phyloP scores from a whole-genome alignment of 768 basidiomycete species.

The Fistulinella prunicolor region DNA sequence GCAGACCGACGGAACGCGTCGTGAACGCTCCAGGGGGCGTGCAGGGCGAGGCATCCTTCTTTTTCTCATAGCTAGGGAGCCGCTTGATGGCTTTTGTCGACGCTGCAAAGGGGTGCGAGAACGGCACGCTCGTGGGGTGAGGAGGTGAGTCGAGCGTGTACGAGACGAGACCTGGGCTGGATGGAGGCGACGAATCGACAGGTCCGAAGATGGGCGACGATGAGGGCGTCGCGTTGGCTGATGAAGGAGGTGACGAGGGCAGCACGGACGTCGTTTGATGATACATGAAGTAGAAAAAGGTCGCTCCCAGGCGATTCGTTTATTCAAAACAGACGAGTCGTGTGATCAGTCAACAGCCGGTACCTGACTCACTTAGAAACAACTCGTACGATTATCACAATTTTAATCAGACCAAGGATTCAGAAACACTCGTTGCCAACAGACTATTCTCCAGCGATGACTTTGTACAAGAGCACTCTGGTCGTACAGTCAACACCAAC shows the following conservation, averaged over 20 bases:
- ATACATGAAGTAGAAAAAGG: conserved; percentile 11
- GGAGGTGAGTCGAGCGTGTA: conserved; percentile 33
- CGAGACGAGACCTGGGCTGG: conserved; percentile 30
- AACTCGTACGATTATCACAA: no score
- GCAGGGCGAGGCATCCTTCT: conserved; percentile 16
- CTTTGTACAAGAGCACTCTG: no score
- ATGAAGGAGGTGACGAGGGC: conserved; percentile 12
- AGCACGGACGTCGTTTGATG: background rate
- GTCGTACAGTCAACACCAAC: no score
- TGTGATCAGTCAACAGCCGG: no score
- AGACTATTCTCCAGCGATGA: no score
- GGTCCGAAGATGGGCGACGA: conserved; percentile 40
- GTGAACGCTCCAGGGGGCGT: conserved; percentile 23
- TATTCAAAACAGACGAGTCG: conserved; percentile 7
- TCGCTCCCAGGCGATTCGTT: no score
- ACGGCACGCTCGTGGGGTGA: conserved; percentile 7
- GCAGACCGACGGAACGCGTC: conserved; percentile 11
- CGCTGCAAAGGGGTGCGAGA: conserved; percentile 54
- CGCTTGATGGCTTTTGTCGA: conserved; percentile 47
- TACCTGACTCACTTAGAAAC: no score
- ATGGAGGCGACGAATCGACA: conserved; percentile 37
- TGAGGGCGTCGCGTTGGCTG: conserved; percentile 39
- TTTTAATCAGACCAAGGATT: no score
- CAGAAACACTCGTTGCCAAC: no score
- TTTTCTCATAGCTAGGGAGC: conserved; percentile 47